phyloP scores from a whole-genome alignment of 148 eudicot species.

The Arctostaphylos glauca region DNA sequence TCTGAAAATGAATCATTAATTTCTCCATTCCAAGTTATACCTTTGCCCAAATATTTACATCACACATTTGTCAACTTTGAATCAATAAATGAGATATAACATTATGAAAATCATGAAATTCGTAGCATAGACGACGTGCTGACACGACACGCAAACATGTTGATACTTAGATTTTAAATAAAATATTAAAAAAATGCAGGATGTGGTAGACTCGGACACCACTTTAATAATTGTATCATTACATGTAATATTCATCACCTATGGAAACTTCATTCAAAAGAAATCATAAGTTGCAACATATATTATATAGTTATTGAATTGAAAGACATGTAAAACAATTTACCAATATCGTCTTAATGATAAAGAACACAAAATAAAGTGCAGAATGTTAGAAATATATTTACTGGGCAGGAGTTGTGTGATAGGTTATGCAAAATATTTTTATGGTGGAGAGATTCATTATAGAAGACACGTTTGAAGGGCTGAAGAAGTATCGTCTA shows the following conservation, averaged over 20 bases:
- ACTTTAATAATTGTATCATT: neutral
- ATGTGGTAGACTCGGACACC: neutral
- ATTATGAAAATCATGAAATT: neutral
- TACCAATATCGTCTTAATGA: too few relatives aligned
- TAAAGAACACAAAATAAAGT: too few relatives aligned
- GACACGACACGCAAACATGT: neutral
- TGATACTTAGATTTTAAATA: neutral
- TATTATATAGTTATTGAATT: too few relatives aligned
- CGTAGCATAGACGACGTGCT: neutral
- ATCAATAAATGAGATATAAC: neutral
- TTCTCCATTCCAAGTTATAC: neutral
- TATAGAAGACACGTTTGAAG: neutral
- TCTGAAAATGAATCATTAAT: neutral
- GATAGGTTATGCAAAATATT: too few relatives aligned
- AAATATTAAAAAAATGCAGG: neutral
- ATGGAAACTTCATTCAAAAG: neutral
- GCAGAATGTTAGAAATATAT: too few relatives aligned
- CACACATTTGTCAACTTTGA: neutral
- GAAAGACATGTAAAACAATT: neutral
- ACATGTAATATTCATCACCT: neutral
- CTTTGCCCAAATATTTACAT: neutral
- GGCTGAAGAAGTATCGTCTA: neutral
- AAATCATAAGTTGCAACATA: too few relatives aligned
- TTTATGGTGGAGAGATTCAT: neutral
- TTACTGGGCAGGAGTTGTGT: too few relatives aligned